Percentiles rank a stretch among this genome's conserved stretches.
phyloP scores from a whole-genome alignment of 1,284 basidiomycete genomes.

The Puccinia triticina region DNA sequence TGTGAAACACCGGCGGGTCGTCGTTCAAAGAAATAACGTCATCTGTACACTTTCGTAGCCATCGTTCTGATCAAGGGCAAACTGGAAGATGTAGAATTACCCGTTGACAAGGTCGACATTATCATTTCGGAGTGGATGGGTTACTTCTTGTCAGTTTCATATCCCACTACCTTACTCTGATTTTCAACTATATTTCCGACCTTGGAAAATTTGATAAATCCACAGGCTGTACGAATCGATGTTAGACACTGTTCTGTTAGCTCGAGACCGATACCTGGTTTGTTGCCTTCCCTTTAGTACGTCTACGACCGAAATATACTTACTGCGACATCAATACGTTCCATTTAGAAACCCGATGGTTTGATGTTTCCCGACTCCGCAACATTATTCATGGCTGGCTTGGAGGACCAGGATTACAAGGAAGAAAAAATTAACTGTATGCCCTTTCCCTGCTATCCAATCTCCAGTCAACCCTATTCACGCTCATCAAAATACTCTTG shows the following conservation, averaged over 20 bases:
- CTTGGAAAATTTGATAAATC: background rate
- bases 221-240: constrained; percentile 87
- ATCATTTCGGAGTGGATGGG: constrained; percentile 99
- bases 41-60: constrained; percentile 63
- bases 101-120: constrained; percentile 79
- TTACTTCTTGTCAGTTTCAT: constrained; percentile 67
- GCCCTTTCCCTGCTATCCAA: constrained; percentile 57
- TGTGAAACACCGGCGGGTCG: background rate
- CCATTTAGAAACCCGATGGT: constrained; percentile 71
- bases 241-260: constrained; percentile 96
- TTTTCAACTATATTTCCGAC: background rate
- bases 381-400: constrained; percentile 89
- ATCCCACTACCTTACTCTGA: background rate
- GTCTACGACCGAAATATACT: background rate
- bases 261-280: constrained; percentile 71
- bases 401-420: constrained; percentile 99
- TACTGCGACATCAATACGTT: background rate
- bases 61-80: constrained; percentile 98
- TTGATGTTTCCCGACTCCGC: constrained; percentile 96
- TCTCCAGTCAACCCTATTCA: constrained; percentile 18
- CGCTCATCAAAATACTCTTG: background rate
- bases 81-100: constrained; percentile 81
- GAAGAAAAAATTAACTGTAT: constrained; percentile 98
- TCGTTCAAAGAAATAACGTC: background rate
- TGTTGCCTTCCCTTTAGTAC: background rate